phyloP scores from a whole-genome alignment of 2,329 filamentous ascomycete genomes.

The Periconia sp. region DNA sequence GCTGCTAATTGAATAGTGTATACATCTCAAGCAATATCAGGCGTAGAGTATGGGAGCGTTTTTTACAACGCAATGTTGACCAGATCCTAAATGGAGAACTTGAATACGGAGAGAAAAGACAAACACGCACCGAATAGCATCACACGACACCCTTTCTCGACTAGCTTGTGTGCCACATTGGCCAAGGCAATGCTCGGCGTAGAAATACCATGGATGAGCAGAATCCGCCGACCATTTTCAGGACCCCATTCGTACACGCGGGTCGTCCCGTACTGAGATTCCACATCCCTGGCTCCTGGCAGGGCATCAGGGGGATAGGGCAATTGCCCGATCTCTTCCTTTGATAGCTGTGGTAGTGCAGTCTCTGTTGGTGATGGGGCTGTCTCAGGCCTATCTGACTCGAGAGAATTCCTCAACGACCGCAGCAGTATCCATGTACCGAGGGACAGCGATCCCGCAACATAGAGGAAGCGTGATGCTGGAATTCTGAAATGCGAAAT shows the following conservation, averaged over 20 bases:
- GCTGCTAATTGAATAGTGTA: too few relatives aligned
- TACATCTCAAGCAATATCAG: too few relatives aligned
- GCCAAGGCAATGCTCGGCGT: slow-evolving; percentile 76
- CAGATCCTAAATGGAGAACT: slow-evolving; percentile 3
- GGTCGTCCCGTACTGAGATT: slow-evolving; percentile 72
- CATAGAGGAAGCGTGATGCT: slow-evolving; percentile 22
- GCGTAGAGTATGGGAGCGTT: too few relatives aligned
- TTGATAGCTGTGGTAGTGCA: slow-evolving; percentile 30
- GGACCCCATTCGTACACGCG: slow-evolving; percentile 84
- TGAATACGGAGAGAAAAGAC: not conserved
- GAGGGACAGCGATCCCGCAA: slow-evolving; percentile 32
- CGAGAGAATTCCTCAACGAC: slow-evolving; percentile 25
- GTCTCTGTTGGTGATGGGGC: slow-evolving; percentile 37
- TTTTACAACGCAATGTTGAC: too few relatives aligned
- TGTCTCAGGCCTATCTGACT: slow-evolving; percentile 16
- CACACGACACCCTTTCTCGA: slow-evolving; percentile 71
- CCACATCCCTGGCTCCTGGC: slow-evolving; percentile 72
- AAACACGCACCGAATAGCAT: slow-evolving; percentile 72
- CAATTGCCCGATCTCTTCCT: slow-evolving; percentile 33
- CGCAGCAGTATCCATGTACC: slow-evolving; percentile 29
- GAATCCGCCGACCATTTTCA: slow-evolving; percentile 70
- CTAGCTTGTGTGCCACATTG: slow-evolving; percentile 69
- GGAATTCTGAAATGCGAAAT: slow-evolving; percentile 22
- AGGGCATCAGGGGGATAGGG: slow-evolving; percentile 73
- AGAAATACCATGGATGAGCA: slow-evolving; percentile 81